phyloP scores from a whole-genome alignment of 345 rosid species.

The Dipteronia dyeriana region DNA sequence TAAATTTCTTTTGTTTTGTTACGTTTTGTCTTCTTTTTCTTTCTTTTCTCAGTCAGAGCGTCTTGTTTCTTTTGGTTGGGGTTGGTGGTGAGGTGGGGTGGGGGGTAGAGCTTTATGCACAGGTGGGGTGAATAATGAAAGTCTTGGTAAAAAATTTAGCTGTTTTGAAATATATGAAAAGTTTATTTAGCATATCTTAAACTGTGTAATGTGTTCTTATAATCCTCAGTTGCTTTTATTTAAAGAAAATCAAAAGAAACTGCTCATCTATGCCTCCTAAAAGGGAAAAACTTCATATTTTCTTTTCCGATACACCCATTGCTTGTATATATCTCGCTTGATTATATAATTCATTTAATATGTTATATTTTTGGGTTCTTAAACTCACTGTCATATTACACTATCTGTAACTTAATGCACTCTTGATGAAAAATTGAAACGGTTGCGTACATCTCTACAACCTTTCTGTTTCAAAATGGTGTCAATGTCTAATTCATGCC shows the following conservation, averaged over 20 bases:
- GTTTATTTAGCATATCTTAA: constrained; percentile 4
- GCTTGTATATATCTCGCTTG: background rate
- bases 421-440: background rate
- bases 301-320: background rate
- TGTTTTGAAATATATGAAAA: constrained; percentile 10
- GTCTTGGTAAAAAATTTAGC: constrained; percentile 19
- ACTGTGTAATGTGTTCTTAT: constrained; percentile 4
- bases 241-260: background rate
- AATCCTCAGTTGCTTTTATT: constrained; percentile 5
- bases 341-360: background rate
- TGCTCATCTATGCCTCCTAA: background rate
- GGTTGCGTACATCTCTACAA: background rate
- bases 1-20: constrained; percentile 19
- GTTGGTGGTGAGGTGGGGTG: background rate
- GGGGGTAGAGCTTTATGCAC: constrained; percentile 25
- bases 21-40: constrained; percentile 5
- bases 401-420: background rate
- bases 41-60: background rate
- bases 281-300: background rate
- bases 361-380: background rate
- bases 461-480: background rate
- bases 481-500: background rate
- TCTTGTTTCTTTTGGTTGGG: background rate
- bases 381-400: background rate
- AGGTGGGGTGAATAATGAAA: constrained; percentile 33